phyloP scores from a whole-genome alignment of 176 grass and related monocot genomes.

The Triticum monococcum region DNA sequence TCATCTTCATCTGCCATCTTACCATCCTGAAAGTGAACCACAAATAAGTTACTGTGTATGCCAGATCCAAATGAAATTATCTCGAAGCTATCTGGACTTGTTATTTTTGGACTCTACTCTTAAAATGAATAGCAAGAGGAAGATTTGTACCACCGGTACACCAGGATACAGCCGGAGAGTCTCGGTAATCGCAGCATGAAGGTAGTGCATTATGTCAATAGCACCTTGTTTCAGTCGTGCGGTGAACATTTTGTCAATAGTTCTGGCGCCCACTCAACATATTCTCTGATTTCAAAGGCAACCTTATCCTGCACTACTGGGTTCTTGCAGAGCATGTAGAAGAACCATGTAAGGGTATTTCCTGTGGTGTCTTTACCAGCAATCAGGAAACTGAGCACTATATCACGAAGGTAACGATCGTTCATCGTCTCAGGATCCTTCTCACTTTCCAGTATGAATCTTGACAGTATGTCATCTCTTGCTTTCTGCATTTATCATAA shows the following conservation, averaged over 20 bases:
- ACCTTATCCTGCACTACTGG: conserved; percentile 57
- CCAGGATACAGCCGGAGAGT: conserved; percentile 65
- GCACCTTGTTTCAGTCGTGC: conserved; percentile 24
- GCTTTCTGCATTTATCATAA: no score
- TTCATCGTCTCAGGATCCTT: conserved; percentile 41
- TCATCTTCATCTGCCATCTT: no score
- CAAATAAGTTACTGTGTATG: background rate
- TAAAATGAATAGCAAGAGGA: background rate
- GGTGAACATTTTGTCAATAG: conserved; percentile 18
- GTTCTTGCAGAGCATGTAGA: conserved; percentile 75
- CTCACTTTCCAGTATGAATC: conserved; percentile 58
- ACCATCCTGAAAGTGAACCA: background rate
- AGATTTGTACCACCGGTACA: conserved; percentile 43
- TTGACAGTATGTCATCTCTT: conserved; percentile 67
- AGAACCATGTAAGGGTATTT: conserved; percentile 68
- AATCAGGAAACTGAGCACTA: conserved; percentile 68
- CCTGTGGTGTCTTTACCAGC: conserved; percentile 70
- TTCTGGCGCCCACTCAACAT: background rate
- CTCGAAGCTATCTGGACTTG: background rate
- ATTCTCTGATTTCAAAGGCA: conserved; percentile 42
- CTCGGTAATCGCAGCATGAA: conserved; percentile 46
- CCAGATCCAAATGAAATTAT: background rate
- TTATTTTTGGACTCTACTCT: conserved; percentile 9
- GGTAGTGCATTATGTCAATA: conserved; percentile 57
- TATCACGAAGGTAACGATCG: conserved; percentile 65